Base-by-base conservation (phyloP, 2,329 filamentous ascomycete species). In the Simplicillium aogashimaense region DNA sequence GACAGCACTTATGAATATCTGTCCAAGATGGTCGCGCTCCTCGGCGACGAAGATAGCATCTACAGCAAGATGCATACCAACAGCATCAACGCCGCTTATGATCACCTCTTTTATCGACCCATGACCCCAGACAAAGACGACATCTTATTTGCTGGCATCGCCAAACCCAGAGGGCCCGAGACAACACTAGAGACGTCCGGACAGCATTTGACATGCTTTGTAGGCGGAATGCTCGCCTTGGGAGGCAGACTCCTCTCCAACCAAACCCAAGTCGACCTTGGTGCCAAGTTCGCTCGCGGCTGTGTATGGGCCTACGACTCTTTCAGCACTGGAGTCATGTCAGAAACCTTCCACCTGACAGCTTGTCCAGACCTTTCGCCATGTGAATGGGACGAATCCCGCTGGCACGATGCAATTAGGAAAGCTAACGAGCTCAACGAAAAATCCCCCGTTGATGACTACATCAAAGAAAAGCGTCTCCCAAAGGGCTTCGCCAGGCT, bases 101-200 rank as follows among this genome's bases (percentile, higher is more conserved):
- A 78, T 38, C 61, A 85, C 47, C 62, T 87, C 3, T 69, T 89
- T 40, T 88, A 81, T 60, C 74, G 79, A 2, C 84, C 83, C 1
- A 78, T 84, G 69, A 70, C 76, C 1, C 74, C 76, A 0, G 61
- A 69, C 3, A 67, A 72, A 35, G 65, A 69, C 3, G 74, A 86
- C 44, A 76, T 88, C 3, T 67, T 87, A 2, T 67, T 86, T 13
- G 66, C 75, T 0, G 80, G 70, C 11, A 55, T 58, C 8, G 45
- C 56, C 4, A 45, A 53, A 20, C 45, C 50, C 1, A 45, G 42
- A 7, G 36, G 50, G 15, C 71, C 69, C 64, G 63, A 36, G 63
- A 60, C 11, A 60, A 70, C 9, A 64, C 67, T 74, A 33, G 57
- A 61, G 10, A 48, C 61, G 3, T 52, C 60, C 35, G 54, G 51